These are phyloP conservation scores for Fusarium proliferatum DNA, from an alignment of 2,329 filamentous ascomycete genomes.

Conservation along the genomic window DNA sequence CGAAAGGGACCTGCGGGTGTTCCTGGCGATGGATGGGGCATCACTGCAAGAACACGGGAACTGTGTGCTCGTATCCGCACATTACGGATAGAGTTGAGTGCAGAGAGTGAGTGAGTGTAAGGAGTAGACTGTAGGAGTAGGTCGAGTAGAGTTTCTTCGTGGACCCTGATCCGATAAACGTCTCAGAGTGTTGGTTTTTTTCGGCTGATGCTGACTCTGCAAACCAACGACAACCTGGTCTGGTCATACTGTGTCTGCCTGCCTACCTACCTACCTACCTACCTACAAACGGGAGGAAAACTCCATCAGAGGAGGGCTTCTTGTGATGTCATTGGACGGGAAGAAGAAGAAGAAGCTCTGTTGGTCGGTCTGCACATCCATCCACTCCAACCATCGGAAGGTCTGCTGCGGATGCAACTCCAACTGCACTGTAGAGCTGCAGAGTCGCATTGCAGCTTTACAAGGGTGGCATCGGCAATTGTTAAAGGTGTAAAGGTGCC, in stretches of 20 bases:
- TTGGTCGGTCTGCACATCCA: neutral
- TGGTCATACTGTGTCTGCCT: neutral
- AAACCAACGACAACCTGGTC: neutral
- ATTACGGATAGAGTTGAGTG: neutral
- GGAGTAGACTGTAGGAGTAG: neutral
- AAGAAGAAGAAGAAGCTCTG: neutral
- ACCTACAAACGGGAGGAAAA: neutral
- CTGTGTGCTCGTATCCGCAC: neutral
- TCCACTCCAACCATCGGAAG: neutral
- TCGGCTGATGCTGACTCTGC: slow-evolving; percentile 1
- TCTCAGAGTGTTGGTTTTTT: slow-evolving; percentile 11
- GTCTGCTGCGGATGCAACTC: neutral
- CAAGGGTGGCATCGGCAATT: slow-evolving; percentile 13
- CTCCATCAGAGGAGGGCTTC: neutral
- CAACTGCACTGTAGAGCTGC: neutral
- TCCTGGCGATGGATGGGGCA: slow-evolving; percentile 21
- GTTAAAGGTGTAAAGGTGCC: neutral
- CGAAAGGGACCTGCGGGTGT: slow-evolving; percentile 28
- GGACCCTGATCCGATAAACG: slow-evolving; percentile 26
- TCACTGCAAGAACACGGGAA: neutral
- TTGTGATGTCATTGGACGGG: slow-evolving; percentile 31
- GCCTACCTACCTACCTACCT: too few relatives aligned
- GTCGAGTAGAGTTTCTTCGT: neutral
- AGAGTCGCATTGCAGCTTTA: neutral
- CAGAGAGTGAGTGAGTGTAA: neutral